Evolutionary conservation across 2,329 filamentous ascomycete species (phyloP).

Genomic region (Trichoderma oligosporum): DNA sequence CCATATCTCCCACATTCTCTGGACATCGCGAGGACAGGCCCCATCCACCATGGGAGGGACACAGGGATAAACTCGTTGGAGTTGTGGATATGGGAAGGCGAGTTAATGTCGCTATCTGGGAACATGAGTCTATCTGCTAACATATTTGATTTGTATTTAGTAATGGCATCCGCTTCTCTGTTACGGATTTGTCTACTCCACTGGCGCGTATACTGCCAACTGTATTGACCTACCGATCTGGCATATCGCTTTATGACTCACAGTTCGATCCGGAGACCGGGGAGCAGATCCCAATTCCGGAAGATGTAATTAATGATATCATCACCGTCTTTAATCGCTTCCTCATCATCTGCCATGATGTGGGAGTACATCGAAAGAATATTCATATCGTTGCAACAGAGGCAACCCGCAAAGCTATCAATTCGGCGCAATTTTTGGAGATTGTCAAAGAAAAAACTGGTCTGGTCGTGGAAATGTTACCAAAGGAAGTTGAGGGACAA

Average conservation of each 20-base stretch:
- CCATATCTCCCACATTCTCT: neutral
- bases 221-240: constrained; percentile 31
- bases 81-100: constrained; percentile 39
- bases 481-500: constrained; percentile 63
- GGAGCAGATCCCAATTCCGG: constrained; percentile 31
- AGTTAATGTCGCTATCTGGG: neutral
- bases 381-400: constrained; percentile 34
- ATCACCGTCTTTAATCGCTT: constrained; percentile 30
- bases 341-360: constrained; percentile 29
- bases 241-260: constrained; percentile 33
- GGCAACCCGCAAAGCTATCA: constrained; percentile 31
- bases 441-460: constrained; percentile 53
- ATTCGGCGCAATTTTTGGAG: constrained; percentile 29
- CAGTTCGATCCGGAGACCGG: constrained; percentile 33
- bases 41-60: constrained; percentile 32
- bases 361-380: constrained; percentile 26
- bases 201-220: constrained; percentile 59
- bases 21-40: neutral
- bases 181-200: constrained; percentile 42
- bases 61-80: constrained; percentile 29
- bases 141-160: constrained; percentile 31
- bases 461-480: constrained; percentile 57
- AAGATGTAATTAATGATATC: constrained; percentile 28
- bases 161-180: constrained; percentile 71
- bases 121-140: neutral